Base-by-base conservation (phyloP, 164 flowering plant species). In the Macadamia integrifolia region DNA sequence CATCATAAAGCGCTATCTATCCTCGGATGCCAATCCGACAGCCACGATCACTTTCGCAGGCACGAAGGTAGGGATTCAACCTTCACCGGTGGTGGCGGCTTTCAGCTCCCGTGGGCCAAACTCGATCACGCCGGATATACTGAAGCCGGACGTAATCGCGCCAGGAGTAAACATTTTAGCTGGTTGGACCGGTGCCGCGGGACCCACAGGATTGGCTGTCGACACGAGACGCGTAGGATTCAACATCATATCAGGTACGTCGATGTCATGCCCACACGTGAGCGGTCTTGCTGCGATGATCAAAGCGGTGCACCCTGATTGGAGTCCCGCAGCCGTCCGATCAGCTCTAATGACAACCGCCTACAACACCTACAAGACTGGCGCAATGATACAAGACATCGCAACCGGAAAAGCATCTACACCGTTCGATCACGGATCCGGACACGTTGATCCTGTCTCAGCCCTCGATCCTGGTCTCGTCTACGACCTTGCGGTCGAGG, bases 261-360 rank as follows among this genome's bases (percentile, higher is more conserved):
- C 80, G 3, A 77, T 77, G 80, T 62, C 80, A 0, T 71, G 75
- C 55, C 78, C 78, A 0, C 80, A 74, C 43, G 75, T 74, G 9
- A 68, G 72, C 62, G 78, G 80, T 9, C 23, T 77, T 3, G 75
- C 80, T 9, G 80, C 75, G 4, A 57, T 77, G 11, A 46, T 77
- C 7, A 64, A 64, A 28, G 61, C 58, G 29, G 67, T 71, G 1
- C 73, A 65, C 61, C 80, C 75, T 0, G 66, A 65, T 1, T 74
- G 78, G 80, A 64, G 67, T 58, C 77, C 80, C 13, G 72, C 78
- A 9, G 72, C 72, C 48, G 61, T 71, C 0, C 49, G 59, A 3
- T 77, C 80, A 2, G 78, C 80, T 3, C 66, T 77, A 11, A 70
- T 77, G 74, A 77, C 80, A 2, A 77, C 80, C 1, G 77, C 80